A percentile compares a stretch with the other conserved stretches of the same genome.
Conservation (phyloP, 2,329 filamentous ascomycete species). For the Penicillium sp. region DNA sequence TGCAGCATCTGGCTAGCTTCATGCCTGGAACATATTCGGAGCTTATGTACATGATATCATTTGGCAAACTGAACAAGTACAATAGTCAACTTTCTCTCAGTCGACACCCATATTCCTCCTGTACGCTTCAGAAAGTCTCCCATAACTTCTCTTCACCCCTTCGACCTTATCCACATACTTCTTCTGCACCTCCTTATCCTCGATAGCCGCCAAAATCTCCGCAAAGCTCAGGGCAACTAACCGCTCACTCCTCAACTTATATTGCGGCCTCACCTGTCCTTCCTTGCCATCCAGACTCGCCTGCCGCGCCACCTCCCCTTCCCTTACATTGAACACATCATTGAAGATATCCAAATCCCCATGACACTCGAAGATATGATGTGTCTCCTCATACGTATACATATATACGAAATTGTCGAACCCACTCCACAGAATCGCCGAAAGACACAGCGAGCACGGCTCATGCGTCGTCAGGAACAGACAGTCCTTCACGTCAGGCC, state of each 20-base stretch:
- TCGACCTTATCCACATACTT: neutral
- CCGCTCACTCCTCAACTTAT: neutral
- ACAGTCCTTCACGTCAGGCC: neutral
- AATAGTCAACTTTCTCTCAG: neutral
- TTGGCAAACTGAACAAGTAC: too few species aligned
- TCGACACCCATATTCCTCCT: neutral
- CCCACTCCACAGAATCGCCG: neutral
- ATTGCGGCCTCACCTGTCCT: neutral
- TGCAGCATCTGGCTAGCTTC: too few species aligned
- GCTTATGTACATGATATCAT: too few species aligned
- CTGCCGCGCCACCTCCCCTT: neutral
- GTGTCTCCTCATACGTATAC: neutral
- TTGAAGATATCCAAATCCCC: neutral
- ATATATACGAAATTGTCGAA: neutral
- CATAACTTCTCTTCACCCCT: neutral
- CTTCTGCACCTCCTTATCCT: neutral
- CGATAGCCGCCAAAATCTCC: neutral
- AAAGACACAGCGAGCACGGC: neutral
- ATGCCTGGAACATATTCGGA: too few species aligned
- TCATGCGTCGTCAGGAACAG: neutral
- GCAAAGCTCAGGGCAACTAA: neutral
- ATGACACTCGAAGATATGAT: neutral
- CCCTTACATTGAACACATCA: neutral
- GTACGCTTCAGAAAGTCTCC: neutral
- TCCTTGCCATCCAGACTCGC: neutral